These are phyloP conservation scores for Citrus unshiu DNA, from an alignment of 345 rosid species.

Conservation along the genomic window DNA sequence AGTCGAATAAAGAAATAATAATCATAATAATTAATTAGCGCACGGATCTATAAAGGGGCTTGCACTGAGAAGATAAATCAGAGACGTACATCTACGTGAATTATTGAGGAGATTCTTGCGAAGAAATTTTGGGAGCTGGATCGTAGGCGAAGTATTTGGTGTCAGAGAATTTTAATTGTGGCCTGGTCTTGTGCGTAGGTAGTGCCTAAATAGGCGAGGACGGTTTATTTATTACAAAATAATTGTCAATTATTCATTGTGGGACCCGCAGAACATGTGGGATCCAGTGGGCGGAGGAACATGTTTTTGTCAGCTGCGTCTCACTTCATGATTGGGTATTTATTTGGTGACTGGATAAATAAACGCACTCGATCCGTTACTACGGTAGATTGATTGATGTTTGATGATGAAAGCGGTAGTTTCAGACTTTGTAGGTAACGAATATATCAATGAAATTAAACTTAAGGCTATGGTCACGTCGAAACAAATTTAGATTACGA, in stretches of 20 bases:
- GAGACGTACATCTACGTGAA: neutral
- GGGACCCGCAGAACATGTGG: neutral
- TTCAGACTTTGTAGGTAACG: too few relatives aligned
- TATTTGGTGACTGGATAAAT: neutral
- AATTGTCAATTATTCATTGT: neutral
- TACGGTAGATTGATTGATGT: too few relatives aligned
- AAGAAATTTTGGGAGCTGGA: neutral
- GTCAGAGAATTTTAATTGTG: neutral
- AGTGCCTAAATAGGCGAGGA: neutral
- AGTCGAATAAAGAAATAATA: neutral
- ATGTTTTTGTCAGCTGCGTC: neutral
- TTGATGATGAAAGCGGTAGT: too few relatives aligned
- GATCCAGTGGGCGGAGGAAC: neutral
- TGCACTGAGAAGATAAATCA: neutral
- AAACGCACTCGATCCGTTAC: neutral
- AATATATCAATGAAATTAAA: too few relatives aligned
- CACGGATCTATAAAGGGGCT: neutral
- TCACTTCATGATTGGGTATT: neutral
- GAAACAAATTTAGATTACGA: too few relatives aligned
- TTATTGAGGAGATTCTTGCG: neutral
- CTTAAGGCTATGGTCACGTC: too few relatives aligned
- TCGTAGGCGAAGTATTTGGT: neutral
- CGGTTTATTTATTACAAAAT: neutral
- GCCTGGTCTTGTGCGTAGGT: neutral
- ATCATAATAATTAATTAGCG: neutral